Percentiles rank a stretch among this genome's conserved stretches.
These are phyloP conservation scores for Pilobolus umbonatus DNA, from an alignment of 192 early-diverging fungal genomes.

Conservation along the genomic window DNA sequence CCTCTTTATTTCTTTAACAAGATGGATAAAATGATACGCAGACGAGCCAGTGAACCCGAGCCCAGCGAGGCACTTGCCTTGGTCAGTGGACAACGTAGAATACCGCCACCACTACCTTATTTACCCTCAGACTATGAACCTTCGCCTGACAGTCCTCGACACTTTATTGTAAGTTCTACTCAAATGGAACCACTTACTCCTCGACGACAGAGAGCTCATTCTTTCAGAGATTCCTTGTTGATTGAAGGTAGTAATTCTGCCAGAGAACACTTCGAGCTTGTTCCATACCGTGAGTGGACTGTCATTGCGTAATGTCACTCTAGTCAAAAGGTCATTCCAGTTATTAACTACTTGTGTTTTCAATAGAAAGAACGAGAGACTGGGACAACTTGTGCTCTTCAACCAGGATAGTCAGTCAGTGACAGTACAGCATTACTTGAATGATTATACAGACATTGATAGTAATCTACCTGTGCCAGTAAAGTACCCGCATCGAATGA, in stretches of 20 bases:
- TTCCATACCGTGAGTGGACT: slow-evolving; percentile 54
- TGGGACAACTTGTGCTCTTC: slow-evolving; percentile 64
- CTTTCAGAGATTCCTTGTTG: not conserved
- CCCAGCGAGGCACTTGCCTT: not conserved
- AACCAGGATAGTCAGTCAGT: slow-evolving; percentile 53
- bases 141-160: slow-evolving; percentile 24
- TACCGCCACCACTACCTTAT: slow-evolving; percentile 29
- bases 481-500: too few relatives aligned
- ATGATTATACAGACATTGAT: too few relatives aligned
- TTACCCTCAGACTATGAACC: slow-evolving; percentile 26
- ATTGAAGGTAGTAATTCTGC: not conserved
- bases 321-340: not conserved
- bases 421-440: slow-evolving; percentile 39
- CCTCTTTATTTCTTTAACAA: too few relatives aligned
- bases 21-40: too few relatives aligned
- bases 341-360: not conserved
- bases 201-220: slow-evolving; percentile 1
- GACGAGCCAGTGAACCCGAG: slow-evolving; percentile 9
- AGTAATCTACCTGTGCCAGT: too few relatives aligned
- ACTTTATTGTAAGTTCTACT: slow-evolving; percentile 8
- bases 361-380: slow-evolving; percentile 33
- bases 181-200: slow-evolving; percentile 5
- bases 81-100: not conserved
- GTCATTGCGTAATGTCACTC: slow-evolving; percentile 41
- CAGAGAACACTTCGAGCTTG: slow-evolving; percentile 33